These are phyloP conservation scores for Gamsiella multidivaricata DNA, from an alignment of 192 early-diverging fungal genomes.

Conservation along the genomic window DNA sequence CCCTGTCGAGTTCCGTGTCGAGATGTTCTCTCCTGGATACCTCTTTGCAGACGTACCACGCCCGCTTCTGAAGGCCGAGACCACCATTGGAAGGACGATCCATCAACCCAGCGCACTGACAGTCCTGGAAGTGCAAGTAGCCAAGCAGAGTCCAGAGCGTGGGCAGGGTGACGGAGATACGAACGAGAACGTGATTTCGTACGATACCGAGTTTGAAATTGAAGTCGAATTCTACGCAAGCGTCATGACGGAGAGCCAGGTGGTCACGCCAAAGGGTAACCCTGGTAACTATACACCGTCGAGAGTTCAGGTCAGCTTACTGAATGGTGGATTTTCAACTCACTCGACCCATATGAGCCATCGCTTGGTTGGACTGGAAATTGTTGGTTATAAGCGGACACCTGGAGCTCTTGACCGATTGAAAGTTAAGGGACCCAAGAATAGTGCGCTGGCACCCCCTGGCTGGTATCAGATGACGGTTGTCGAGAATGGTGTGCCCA, in stretches of 20 bases:
- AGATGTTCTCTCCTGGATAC: conserved; percentile 68
- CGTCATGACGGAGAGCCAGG: conserved; percentile 8
- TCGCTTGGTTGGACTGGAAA: conserved; percentile 53
- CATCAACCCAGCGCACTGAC: conserved; percentile 20
- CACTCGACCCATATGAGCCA: conserved; percentile 69
- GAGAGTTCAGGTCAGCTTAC: conserved; percentile 53
- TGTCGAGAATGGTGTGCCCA: conserved; percentile 37
- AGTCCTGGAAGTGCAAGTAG: conserved; percentile 13
- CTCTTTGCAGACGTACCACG: conserved; percentile 54
- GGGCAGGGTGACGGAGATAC: conserved; percentile 25
- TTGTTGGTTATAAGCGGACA: conserved; percentile 25
- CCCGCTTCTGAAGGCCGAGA: conserved; percentile 40
- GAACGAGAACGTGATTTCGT: conserved; percentile 36
- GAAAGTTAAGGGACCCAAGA: conserved; percentile 31
- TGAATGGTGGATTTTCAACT: conserved; percentile 59
- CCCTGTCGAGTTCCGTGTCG: conserved; percentile 67
- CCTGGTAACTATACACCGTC: conserved; percentile 3
- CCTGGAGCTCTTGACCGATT: background rate
- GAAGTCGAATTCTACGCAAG: conserved; percentile 37
- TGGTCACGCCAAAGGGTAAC: conserved; percentile 11
- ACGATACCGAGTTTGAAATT: conserved; percentile 34
- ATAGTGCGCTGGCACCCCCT: conserved; percentile 38
- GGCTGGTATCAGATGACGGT: conserved; percentile 53
- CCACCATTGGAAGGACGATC: conserved; percentile 20
- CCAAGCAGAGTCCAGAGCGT: conserved; percentile 21